Base-by-base conservation (phyloP, 2,329 filamentous ascomycete species). In the Cladobotryum mycophilum region DNA sequence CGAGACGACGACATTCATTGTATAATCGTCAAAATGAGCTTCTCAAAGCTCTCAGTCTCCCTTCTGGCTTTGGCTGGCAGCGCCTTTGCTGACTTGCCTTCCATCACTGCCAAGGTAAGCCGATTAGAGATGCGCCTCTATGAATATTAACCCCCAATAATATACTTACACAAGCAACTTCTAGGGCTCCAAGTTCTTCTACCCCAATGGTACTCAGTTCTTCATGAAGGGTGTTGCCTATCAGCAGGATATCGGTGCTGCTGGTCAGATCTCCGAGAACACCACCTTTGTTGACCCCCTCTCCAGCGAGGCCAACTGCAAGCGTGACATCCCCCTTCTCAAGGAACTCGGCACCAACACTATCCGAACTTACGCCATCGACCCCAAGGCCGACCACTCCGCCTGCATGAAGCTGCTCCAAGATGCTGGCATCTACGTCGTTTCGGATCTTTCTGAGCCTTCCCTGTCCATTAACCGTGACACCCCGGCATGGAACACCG, bases 151-250 rank as follows among this genome's bases (percentile, higher is more conserved):
- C 15, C 15, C 17, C 13, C 14, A 25, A 34, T 34, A 54, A 30
- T 5, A 11, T 30, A 11, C 25, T 30, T 2, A 30, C 25, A 30
- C 25, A 30, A 30, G 25, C 9, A 5, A 40, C 58, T 48, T 63
- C 50, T 63, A 85, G 80, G 85, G 88, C 60, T 81, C 81, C 66
- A 91, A 93, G 72, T 92, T 96, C 79, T 96, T 95, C 79, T 91
- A 87, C 76, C 79, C 88, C 70, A 87, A 85, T 61, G 76, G 76
- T 56, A 79, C 76, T 15, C 75, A 80, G 62, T 80, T 80, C 73
- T 95, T 84, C 78, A 89, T 97, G 70, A 89, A 86, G 70, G 93
- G 93, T 74, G 78, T 99, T 61, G 93, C 93, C 59, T 99, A 99
- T 75, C 93, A 99, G 76, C 83, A 91, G 74, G 88, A 92, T 61